Evolutionary conservation across 2,329 filamentous ascomycete species (phyloP), one percentile per base, ranked within the genome.

Genomic region (Elsinoe fawcettii): DNA sequence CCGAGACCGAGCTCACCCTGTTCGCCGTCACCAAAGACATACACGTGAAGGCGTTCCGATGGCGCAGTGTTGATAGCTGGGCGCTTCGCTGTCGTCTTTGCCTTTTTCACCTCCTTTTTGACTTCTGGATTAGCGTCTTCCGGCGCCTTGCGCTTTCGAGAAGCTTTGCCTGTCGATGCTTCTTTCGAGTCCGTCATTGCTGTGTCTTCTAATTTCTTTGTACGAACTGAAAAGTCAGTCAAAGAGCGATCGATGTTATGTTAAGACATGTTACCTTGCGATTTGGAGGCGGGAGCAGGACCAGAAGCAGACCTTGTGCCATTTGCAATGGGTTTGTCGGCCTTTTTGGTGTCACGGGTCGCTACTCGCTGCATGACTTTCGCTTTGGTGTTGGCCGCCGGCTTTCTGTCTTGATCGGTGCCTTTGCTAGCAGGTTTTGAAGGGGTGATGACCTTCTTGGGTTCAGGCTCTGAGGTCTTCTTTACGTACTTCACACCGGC

Each of bases 1-100:
- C 89, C 89, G 16, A 95, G 80, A 34, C 88, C 89, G 44, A 95
- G 84, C 74, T 95, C 89, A 63, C 88, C 88, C n/a, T 83, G 84
- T 60, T 81, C 81, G 36, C 88, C 88, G 69, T 90, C 87, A 55
- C 89, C 89, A 64, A 89, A 92, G 54, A 91, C 86, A 66, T 85
- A 92, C 59, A 93, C 76, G 66, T 91, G 83, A 59, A 93, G 78
- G 23, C 77, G 74, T 62, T 82, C 71, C 0, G 77, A 81, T 3
- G 86, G 86, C 14, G 80, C 75, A 22, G 79, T 68, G 69, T 90
- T 90, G 72, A 88, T 82, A 59, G 79, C 67, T 5, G 63, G 63
- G 25, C 65, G 65, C 37, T 64, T 63, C 41, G 23, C 46, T 46
- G 59, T 59, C 3, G 60, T 57, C 39, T 61, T 62, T 23, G 59